A percentile compares a stretch with the other conserved stretches of the same genome.
Evolutionary conservation across 176 grass and related monocot genomes (phyloP).

Genomic region (Oryza meyeriana): DNA sequence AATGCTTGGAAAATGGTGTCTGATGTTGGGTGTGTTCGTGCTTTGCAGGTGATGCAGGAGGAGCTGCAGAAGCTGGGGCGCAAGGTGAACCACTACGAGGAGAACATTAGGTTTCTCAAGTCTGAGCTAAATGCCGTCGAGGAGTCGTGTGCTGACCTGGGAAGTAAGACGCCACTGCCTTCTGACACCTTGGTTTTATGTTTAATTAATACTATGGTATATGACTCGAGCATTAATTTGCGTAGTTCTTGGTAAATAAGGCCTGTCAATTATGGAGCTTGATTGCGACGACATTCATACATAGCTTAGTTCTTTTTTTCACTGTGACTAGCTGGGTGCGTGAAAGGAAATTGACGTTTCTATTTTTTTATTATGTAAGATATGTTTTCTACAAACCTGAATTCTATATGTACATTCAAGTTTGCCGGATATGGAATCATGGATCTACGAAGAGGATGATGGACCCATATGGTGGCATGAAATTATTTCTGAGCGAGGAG

Average conservation of each 20-base stretch:
- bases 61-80: conserved; percentile 55
- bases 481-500: background rate
- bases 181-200: background rate
- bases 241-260: background rate
- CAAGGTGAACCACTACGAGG: conserved; percentile 68
- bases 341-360: too few species aligned
- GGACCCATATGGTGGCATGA: background rate
- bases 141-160: conserved; percentile 37
- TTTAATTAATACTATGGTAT: background rate
- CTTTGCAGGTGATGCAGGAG: conserved; percentile 62
- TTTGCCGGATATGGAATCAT: background rate
- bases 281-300: background rate
- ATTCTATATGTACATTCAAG: background rate
- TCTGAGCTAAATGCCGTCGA: conserved; percentile 45
- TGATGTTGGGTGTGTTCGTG: background rate
- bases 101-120: conserved; percentile 65
- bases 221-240: background rate
- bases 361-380: background rate
- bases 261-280: background rate
- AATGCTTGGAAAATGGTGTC: background rate
- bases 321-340: too few species aligned
- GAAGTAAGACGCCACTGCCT: conserved; percentile 42
- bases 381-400: background rate
- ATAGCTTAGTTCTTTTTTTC: background rate
- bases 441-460: background rate